A percentile compares a stretch with the other conserved stretches of the same genome.
These are phyloP conservation scores for Pyrenophora seminiperda DNA, from an alignment of 2,329 filamentous ascomycete species.

Conservation along the genomic window DNA sequence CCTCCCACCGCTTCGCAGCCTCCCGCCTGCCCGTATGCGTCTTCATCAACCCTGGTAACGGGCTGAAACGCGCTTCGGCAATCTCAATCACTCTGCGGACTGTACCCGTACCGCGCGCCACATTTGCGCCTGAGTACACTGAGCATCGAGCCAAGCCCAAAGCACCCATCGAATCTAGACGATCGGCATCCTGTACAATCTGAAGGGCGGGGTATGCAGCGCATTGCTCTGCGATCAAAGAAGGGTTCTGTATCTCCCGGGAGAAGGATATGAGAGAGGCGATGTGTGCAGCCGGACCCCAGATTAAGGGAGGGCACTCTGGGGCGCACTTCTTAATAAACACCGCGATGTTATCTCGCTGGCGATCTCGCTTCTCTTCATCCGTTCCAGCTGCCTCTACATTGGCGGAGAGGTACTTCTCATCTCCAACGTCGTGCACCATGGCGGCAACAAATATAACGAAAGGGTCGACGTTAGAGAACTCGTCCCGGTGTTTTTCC, in stretches of 20 bases:
- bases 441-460: slow-evolving; percentile 68
- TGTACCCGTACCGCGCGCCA: slow-evolving; percentile 54
- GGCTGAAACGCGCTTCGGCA: slow-evolving; percentile 14
- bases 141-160: slow-evolving; percentile 50
- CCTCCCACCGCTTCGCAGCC: slow-evolving; percentile 21
- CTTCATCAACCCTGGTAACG: slow-evolving; percentile 26
- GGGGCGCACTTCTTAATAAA: background rate
- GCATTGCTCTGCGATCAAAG: slow-evolving; percentile 60
- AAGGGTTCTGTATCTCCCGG: slow-evolving; percentile 68
- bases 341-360: slow-evolving; percentile 48
- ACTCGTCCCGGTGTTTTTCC: slow-evolving; percentile 47
- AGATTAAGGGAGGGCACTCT: slow-evolving; percentile 55
- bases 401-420: slow-evolving; percentile 64
- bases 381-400: background rate
- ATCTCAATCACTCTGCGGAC: slow-evolving; percentile 16
- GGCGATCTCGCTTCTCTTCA: slow-evolving; percentile 56
- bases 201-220: slow-evolving; percentile 68
- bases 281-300: slow-evolving; percentile 69
- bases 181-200: slow-evolving; percentile 87
- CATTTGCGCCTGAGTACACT: background rate
- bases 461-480: slow-evolving; percentile 53
- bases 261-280: slow-evolving; percentile 79
- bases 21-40: slow-evolving; percentile 21
- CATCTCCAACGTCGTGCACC: slow-evolving; percentile 78
- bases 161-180: slow-evolving; percentile 82